Evolutionary conservation across 2,329 filamentous ascomycete species (phyloP).

Genomic region (Penicillium sp.): DNA sequence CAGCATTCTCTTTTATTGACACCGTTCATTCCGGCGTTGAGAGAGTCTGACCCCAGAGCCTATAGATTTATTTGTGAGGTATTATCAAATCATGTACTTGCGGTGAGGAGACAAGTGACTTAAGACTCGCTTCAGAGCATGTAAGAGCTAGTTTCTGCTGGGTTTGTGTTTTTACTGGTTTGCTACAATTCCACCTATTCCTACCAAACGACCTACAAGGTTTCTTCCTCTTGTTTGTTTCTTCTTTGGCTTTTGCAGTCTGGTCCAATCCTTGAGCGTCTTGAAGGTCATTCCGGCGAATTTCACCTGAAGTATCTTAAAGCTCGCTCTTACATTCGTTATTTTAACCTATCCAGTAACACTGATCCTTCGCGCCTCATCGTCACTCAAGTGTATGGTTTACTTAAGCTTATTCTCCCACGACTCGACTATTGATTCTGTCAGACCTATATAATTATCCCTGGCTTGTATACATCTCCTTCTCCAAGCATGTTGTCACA

Average conservation of each 20-base stretch:
- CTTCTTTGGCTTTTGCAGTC: not conserved
- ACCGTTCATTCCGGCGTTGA: constrained; percentile 17
- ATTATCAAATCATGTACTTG: constrained; percentile 9
- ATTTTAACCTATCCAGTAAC: not conserved
- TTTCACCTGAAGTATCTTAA: not conserved
- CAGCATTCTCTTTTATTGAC: constrained; percentile 6
- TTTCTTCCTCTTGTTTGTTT: not conserved
- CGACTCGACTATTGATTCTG: not conserved
- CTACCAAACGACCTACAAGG: not conserved
- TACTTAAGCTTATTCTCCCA: not conserved
- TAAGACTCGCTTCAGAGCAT: constrained; percentile 6
- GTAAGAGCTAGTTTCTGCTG: constrained; percentile 3
- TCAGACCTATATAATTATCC: not conserved
- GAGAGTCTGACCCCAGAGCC: not conserved
- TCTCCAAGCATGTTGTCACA: not conserved
- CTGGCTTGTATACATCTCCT: not conserved
- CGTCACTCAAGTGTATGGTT: not conserved
- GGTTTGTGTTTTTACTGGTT: not conserved
- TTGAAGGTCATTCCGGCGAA: not conserved
- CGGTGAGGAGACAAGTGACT: constrained; percentile 2
- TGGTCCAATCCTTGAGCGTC: no score
- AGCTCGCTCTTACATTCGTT: not conserved
- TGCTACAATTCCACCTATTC: constrained; percentile 3
- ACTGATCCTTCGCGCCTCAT: not conserved
- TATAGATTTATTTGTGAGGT: not conserved